Conservation (phyloP, 371 early-diverging fungal species). For the Mucor mucedo region DNA sequence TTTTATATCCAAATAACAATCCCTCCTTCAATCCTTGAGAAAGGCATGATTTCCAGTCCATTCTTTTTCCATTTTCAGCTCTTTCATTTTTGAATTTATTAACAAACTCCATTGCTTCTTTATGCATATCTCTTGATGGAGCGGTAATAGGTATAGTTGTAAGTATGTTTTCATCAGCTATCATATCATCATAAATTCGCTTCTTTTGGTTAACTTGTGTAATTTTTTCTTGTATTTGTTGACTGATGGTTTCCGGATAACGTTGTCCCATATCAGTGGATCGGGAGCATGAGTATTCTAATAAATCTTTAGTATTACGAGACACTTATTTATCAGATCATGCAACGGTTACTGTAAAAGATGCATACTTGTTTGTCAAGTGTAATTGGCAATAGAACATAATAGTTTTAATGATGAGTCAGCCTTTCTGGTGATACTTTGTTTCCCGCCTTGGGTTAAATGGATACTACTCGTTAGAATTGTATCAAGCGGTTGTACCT, state of each 20-base stretch:
- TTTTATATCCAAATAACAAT: slow-evolving; percentile 1
- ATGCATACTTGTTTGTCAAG: too few relatives aligned
- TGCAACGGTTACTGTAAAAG: too few relatives aligned
- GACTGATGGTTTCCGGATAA: too few relatives aligned
- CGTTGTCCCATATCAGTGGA: too few relatives aligned
- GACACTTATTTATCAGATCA: too few relatives aligned
- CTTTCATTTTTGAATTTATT: slow-evolving; percentile 17
- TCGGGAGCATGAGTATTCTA: too few relatives aligned
- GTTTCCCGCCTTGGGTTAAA: too few relatives aligned
- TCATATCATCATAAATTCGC: slow-evolving; percentile 12
- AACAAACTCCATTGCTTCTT: slow-evolving; percentile 14
- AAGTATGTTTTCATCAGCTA: slow-evolving; percentile 8
- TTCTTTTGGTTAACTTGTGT: slow-evolving; percentile 15
- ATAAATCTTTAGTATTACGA: too few relatives aligned
- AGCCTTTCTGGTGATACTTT: too few relatives aligned
- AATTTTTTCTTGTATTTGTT: slow-evolving; percentile 11
- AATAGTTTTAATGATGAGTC: too few relatives aligned
- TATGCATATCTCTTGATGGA: slow-evolving; percentile 15
- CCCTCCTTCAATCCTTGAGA: slow-evolving; percentile 19
- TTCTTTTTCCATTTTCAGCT: slow-evolving; percentile 10
- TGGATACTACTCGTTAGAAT: too few relatives aligned
- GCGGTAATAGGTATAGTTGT: slow-evolving; percentile 8
- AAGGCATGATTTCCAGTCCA: slow-evolving; percentile 14
- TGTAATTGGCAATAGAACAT: too few relatives aligned
- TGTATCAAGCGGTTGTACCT: slow-evolving; percentile 9